phyloP scores from a whole-genome alignment of 73 alveolate genomes.

The Paramecium caudatum region DNA sequence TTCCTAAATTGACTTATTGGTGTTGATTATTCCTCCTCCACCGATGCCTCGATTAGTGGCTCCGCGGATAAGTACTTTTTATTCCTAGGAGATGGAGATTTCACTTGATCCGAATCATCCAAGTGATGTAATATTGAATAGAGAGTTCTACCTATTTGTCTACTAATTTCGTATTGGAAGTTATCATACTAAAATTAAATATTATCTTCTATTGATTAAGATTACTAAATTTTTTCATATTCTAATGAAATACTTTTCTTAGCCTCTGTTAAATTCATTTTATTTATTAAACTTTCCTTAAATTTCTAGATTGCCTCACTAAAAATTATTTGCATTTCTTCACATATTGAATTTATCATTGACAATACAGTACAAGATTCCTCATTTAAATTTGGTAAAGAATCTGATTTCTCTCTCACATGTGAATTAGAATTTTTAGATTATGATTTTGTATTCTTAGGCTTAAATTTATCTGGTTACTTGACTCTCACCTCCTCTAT shows the following conservation, averaged over 20 bases:
- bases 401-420: slow-evolving; percentile 14
- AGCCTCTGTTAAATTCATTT: background rate
- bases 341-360: slow-evolving; percentile 24
- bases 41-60: slow-evolving; percentile 27
- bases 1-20: background rate
- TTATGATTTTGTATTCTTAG: slow-evolving; percentile 13
- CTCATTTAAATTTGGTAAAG: slow-evolving; percentile 1
- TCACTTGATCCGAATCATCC: background rate
- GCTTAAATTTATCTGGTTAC: slow-evolving; percentile 67
- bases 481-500: slow-evolving; percentile 52
- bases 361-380: background rate
- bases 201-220: background rate
- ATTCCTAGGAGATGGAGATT: slow-evolving; percentile 37
- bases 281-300: background rate
- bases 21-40: slow-evolving; percentile 42
- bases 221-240: background rate
- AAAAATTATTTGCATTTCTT: slow-evolving; percentile 29
- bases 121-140: slow-evolving; percentile 54
- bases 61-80: slow-evolving; percentile 17
- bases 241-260: background rate
- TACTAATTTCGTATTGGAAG: slow-evolving; percentile 45
- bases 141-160: slow-evolving; percentile 50
- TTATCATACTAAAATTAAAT: slow-evolving; percentile 56
- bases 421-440: slow-evolving; percentile 41
- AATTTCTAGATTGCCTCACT: slow-evolving; percentile 1